These are phyloP conservation scores for Poterioochromonas sp. DNA, from an alignment of 352 stramenopile genomes.

Conservation along the genomic window DNA sequence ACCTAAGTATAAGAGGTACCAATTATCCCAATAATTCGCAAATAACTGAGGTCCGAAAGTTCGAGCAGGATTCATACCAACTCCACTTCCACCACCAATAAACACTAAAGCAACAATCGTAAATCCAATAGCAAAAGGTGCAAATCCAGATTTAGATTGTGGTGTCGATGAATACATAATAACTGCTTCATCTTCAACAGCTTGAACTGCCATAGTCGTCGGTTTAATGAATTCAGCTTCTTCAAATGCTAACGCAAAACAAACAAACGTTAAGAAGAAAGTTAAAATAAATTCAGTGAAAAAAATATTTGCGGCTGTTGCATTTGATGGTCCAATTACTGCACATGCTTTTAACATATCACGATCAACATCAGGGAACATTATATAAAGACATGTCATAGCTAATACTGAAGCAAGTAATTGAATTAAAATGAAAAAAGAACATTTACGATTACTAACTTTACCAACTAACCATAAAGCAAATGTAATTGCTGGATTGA, in stretches of 20 bases:
- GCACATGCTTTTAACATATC: background rate
- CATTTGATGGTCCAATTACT: background rate
- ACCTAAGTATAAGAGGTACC: slow-evolving; percentile 36
- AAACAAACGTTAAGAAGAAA: slow-evolving; percentile 25
- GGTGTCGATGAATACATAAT: slow-evolving; percentile 3
- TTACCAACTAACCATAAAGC: slow-evolving; percentile 22
- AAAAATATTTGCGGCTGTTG: slow-evolving; percentile 18
- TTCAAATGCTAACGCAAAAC: slow-evolving; percentile 14
- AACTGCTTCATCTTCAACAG: slow-evolving; percentile 12
- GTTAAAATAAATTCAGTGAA: slow-evolving; percentile 37
- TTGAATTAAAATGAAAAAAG: slow-evolving; percentile 40
- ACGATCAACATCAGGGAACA: slow-evolving; percentile 19
- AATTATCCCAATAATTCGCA: background rate
- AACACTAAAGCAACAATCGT: background rate
- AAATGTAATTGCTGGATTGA: slow-evolving; percentile 41
- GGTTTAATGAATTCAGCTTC: background rate
- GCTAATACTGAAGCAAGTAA: slow-evolving; percentile 10
- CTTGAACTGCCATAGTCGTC: slow-evolving; percentile 1
- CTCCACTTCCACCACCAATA: slow-evolving; percentile 20
- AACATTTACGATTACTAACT: slow-evolving; percentile 23
- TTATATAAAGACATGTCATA: background rate
- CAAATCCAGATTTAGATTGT: slow-evolving; percentile 36
- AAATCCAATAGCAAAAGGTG: slow-evolving; percentile 34
- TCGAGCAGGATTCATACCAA: slow-evolving; percentile 35
- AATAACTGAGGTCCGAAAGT: slow-evolving; percentile 36